Conservation (phyloP, 2,329 filamentous ascomycete species). For the Elsinoe australis region DNA sequence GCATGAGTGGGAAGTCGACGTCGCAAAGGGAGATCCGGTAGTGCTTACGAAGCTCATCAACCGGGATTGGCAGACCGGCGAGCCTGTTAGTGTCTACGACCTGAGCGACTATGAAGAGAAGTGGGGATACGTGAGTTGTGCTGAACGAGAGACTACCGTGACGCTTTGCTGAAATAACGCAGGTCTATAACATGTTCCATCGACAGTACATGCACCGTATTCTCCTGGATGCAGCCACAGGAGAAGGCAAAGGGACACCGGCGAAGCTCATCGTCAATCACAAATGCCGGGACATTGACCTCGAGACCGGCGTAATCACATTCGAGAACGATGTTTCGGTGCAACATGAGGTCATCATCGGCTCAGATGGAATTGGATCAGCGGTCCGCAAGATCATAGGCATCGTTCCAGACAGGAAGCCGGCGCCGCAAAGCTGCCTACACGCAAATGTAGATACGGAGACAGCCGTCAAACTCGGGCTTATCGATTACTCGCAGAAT, state of each 20-base stretch:
- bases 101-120: slow-evolving; percentile 56
- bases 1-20: slow-evolving; percentile 59
- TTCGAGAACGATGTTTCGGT: slow-evolving; percentile 47
- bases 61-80: slow-evolving; percentile 61
- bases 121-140: slow-evolving; percentile 50
- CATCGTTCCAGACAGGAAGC: slow-evolving; percentile 48
- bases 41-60: slow-evolving; percentile 60
- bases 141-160: no score
- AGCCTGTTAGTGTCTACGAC: slow-evolving; percentile 56
- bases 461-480: slow-evolving; percentile 51
- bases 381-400: slow-evolving; percentile 56
- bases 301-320: slow-evolving; percentile 37
- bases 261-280: slow-evolving; percentile 52
- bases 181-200: slow-evolving; percentile 59
- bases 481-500: slow-evolving; percentile 56
- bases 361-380: slow-evolving; percentile 61
- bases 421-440: slow-evolving; percentile 43
- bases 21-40: slow-evolving; percentile 57
- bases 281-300: slow-evolving; percentile 41
- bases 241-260: slow-evolving; percentile 47
- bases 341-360: slow-evolving; percentile 54
- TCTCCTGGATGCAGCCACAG: slow-evolving; percentile 53
- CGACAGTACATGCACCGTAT: slow-evolving; percentile 61
- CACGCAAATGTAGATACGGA: slow-evolving; percentile 58
- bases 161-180: not conserved